phyloP scores from a whole-genome alignment of 2,329 filamentous ascomycete genomes.

The Calonectria naviculata region DNA sequence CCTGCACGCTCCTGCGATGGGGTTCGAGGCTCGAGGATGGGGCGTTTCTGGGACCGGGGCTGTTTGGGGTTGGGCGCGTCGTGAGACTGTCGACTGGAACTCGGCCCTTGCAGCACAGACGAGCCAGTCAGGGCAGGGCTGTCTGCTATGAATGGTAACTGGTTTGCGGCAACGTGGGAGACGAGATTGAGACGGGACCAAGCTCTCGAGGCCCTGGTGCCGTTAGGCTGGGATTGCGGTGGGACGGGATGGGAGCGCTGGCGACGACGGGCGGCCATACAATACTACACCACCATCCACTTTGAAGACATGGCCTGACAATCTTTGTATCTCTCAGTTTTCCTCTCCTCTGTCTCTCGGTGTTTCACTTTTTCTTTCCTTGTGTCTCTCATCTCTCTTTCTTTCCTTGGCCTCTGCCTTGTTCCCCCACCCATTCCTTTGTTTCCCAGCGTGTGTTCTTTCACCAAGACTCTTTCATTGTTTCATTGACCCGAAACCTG shows the following conservation, averaged over 20 bases:
- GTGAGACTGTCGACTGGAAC: conserved; percentile 38
- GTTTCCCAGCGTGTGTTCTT: conserved; percentile 11
- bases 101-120: neutral
- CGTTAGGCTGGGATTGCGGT: neutral
- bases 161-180: neutral
- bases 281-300: conserved; percentile 22
- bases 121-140: neutral
- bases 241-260: neutral
- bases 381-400: conserved; percentile 26
- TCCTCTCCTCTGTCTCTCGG: conserved; percentile 15
- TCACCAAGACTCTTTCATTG: conserved; percentile 25
- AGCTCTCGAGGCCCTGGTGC: neutral
- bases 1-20: neutral
- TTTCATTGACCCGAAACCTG: conserved; percentile 19
- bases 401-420: conserved; percentile 19
- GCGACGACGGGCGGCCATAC: conserved; percentile 12
- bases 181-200: neutral
- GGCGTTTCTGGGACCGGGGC: conserved; percentile 6
- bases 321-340: conserved; percentile 26
- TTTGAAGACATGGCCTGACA: conserved; percentile 21
- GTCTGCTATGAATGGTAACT: conserved; percentile 22
- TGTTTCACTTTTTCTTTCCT: conserved; percentile 18
- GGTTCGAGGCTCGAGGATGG: conserved; percentile 3
- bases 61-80: conserved; percentile 36
- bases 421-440: conserved; percentile 12